Evolutionary conservation across 176 grass and related monocot genomes (phyloP).

Genomic region (Echinochloa phyllopogon): DNA sequence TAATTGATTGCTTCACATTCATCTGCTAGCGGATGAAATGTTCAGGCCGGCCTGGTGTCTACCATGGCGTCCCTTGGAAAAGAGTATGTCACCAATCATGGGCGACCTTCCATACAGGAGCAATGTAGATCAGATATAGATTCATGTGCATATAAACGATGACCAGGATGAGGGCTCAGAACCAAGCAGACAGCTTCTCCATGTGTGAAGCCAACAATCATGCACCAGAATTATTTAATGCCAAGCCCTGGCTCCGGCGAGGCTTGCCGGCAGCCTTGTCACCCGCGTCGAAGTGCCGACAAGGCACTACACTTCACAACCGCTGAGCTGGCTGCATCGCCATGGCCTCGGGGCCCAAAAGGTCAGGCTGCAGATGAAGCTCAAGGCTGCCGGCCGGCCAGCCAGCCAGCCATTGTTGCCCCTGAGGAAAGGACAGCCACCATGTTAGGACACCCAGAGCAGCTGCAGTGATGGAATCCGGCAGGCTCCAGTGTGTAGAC

Average conservation of each 20-base stretch:
- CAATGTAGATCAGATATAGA: neutral
- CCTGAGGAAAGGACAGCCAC: conserved; percentile 40
- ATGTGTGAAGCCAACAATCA: conserved; percentile 32
- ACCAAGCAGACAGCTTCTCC: neutral
- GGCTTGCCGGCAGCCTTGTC: conserved; percentile 32
- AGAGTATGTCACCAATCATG: neutral
- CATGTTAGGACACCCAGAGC: conserved; percentile 51
- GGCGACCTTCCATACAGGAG: neutral
- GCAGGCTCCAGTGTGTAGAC: conserved; percentile 55
- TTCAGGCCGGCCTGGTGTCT: neutral
- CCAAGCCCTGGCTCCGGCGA: conserved; percentile 34
- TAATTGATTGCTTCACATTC: neutral
- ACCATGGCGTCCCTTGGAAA: neutral
- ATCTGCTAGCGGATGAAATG: neutral
- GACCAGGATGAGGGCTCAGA: neutral
- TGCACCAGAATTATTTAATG: conserved; percentile 43
- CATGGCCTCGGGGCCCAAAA: neutral
- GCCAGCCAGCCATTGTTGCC: conserved; percentile 49
- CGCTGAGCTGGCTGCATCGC: conserved; percentile 43
- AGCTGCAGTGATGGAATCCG: conserved; percentile 48
- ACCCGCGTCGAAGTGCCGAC: neutral
- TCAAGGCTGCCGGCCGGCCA: conserved; percentile 52
- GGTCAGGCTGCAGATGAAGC: conserved; percentile 44
- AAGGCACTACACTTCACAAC: conserved; percentile 10
- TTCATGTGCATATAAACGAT: neutral